Percentiles rank a stretch among this genome's conserved stretches.
Evolutionary conservation across 805 yeast species (phyloP).

Genomic region (Tetrapisispora taiwanensis): DNA sequence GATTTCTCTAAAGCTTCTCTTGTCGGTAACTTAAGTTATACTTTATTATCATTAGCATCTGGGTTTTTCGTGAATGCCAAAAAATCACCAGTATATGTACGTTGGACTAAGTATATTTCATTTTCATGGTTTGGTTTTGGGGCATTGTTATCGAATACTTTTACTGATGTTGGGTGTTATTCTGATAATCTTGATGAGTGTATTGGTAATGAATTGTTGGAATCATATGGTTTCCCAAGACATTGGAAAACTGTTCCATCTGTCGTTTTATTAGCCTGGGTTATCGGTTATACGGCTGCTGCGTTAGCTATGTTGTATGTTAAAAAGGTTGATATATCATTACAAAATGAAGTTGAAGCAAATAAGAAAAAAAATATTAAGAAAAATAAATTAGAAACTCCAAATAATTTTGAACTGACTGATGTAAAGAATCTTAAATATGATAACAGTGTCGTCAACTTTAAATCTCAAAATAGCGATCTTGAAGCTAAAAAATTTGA

Average conservation of each 20-base stretch:
- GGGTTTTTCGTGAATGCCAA: conserved; percentile 71
- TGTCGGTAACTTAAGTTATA: conserved; percentile 53
- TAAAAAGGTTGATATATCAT: conserved; percentile 32
- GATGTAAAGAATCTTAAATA: not conserved
- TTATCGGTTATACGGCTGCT: conserved; percentile 40
- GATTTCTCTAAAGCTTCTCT: conserved; percentile 55
- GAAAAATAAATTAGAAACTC: not conserved
- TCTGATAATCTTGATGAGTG: conserved; percentile 29
- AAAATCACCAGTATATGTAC: conserved; percentile 72
- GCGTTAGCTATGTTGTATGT: conserved; percentile 40
- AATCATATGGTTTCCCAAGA: conserved; percentile 48
- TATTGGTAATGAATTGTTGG: conserved; percentile 41
- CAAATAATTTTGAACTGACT: not conserved
- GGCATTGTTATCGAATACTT: conserved; percentile 54
- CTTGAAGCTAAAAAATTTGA: conserved; percentile 8
- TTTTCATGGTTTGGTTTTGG: conserved; percentile 76
- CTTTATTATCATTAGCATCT: conserved; percentile 66
- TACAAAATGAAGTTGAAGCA: conserved; percentile 18
- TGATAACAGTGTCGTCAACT: not conserved
- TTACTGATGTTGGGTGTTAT: conserved; percentile 50
- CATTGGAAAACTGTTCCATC: conserved; percentile 62
- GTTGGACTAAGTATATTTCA: conserved; percentile 74
- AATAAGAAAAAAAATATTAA: conserved; percentile 8
- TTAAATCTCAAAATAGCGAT: conserved; percentile 8
- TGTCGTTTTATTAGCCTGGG: conserved; percentile 48